phyloP scores from a whole-genome alignment of 257 asterid genomes.

The Solanum bukasovii region DNA sequence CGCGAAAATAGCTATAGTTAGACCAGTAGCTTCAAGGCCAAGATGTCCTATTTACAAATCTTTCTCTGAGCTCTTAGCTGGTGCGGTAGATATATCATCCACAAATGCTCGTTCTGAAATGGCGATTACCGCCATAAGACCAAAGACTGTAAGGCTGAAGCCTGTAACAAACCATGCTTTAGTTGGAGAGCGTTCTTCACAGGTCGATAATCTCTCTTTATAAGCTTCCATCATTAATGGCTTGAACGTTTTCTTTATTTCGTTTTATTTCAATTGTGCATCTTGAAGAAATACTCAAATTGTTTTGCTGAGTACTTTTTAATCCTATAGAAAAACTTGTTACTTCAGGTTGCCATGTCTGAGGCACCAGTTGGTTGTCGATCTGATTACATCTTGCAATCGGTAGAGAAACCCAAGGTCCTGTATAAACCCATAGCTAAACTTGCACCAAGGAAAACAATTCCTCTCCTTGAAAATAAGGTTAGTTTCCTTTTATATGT shows the following conservation, averaged over 20 bases:
- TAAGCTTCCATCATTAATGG: not conserved
- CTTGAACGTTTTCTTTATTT: not conserved
- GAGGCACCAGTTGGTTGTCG: constrained; percentile 21
- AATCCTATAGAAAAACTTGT: not conserved
- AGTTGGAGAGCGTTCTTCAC: constrained; percentile 3
- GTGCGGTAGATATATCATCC: constrained; percentile 38
- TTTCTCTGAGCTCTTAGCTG: constrained; percentile 37
- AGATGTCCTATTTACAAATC: constrained; percentile 32
- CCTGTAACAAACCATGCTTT: constrained; percentile 13
- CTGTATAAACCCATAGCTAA: constrained; percentile 66
- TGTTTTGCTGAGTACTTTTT: not conserved
- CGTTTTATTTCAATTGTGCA: not conserved
- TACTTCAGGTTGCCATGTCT: constrained; percentile 26
- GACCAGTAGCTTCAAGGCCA: constrained; percentile 85
- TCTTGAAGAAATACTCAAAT: not conserved
- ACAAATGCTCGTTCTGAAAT: constrained; percentile 18
- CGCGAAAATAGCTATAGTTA: constrained; percentile 43
- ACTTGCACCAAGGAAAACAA: constrained; percentile 48
- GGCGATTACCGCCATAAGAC: constrained; percentile 42
- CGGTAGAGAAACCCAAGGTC: constrained; percentile 26
- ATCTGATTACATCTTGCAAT: constrained; percentile 17
- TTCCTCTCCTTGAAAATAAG: constrained; percentile 57
- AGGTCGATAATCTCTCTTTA: constrained; percentile 6
- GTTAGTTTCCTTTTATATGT: constrained; percentile 23
- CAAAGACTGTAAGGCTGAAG: constrained; percentile 54